Evolutionary conservation across 2,329 filamentous ascomycete genomes (phyloP).

Genomic region (Gaeumannomyces tritici): DNA sequence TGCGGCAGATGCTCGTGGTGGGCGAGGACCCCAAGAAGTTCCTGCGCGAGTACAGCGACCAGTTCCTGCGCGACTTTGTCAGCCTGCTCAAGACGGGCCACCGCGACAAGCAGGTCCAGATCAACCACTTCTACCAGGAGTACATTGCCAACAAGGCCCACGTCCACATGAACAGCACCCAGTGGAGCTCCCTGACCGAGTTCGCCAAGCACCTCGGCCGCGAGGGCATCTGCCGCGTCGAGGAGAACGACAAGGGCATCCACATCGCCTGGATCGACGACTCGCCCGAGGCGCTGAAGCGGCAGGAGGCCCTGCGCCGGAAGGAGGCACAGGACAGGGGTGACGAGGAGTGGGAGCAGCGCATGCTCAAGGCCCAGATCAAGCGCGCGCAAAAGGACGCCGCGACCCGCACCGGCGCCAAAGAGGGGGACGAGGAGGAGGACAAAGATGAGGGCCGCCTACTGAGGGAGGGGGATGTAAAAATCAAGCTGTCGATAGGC

Average conservation of each 20-base stretch:
- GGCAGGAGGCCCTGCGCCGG: conserved; percentile 70
- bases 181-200: conserved; percentile 80
- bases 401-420: conserved; percentile 25
- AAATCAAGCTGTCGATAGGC: conserved; percentile 63
- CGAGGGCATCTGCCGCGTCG: conserved; percentile 81
- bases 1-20: conserved; percentile 80
- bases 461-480: conserved; percentile 56
- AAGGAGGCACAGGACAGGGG: conserved; percentile 84
- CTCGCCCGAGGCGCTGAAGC: conserved; percentile 70
- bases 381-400: conserved; percentile 58
- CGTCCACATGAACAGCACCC: conserved; percentile 88
- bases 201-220: conserved; percentile 80
- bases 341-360: conserved; percentile 82
- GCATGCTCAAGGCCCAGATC: conserved; percentile 75
- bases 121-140: conserved; percentile 92
- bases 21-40: conserved; percentile 79
- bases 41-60: conserved; percentile 70
- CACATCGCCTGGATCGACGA: conserved; percentile 89
- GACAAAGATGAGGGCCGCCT: conserved; percentile 32
- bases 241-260: conserved; percentile 79
- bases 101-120: conserved; percentile 79
- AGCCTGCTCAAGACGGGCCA: conserved; percentile 71
- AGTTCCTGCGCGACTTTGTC: conserved; percentile 75
- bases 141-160: conserved; percentile 85
- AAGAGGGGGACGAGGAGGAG: conserved; percentile 30